These are phyloP conservation scores for Phytophthora nicotianae DNA, from an alignment of 352 stramenopile genomes.

Conservation along the genomic window DNA sequence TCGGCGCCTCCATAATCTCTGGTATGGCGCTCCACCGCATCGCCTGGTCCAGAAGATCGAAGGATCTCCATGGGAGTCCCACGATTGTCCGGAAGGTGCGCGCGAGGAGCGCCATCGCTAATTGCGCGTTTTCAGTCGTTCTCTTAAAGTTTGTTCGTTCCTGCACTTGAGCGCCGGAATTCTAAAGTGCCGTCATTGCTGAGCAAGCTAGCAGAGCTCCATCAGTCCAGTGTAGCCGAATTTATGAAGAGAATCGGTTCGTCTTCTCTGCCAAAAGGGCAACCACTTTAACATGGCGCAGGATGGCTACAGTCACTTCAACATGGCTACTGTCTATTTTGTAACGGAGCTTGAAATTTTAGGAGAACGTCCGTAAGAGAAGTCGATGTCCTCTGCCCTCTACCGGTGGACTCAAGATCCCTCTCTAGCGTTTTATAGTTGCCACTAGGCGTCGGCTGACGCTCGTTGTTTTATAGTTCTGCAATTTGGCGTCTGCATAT, in stretches of 20 bases:
- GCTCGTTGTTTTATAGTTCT: neutral
- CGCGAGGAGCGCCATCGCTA: conserved; percentile 31
- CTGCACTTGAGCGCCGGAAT: conserved; percentile 15
- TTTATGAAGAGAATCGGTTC: conserved; percentile 18
- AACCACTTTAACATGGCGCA: conserved; percentile 19
- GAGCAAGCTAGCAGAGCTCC: neutral
- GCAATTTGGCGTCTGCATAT: conserved; percentile 9
- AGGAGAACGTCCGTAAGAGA: neutral
- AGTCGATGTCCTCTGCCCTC: conserved; percentile 9
- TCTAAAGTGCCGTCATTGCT: conserved; percentile 18
- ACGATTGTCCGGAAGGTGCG: conserved; percentile 21
- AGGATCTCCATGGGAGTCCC: conserved; percentile 20
- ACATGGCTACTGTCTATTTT: conserved; percentile 6
- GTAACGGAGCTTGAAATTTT: conserved; percentile 8
- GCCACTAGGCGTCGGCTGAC: neutral
- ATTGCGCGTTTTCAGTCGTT: conserved; percentile 26
- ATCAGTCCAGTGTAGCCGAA: conserved; percentile 15
- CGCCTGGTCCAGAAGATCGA: conserved; percentile 19
- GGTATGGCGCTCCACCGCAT: conserved; percentile 20
- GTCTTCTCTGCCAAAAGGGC: conserved; percentile 12
- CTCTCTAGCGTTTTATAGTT: neutral
- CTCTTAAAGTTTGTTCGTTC: conserved; percentile 10
- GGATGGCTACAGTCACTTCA: conserved; percentile 9
- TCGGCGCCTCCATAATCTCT: conserved; percentile 1
- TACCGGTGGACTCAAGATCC: conserved; percentile 14